These are phyloP conservation scores for Colletotrichum chlorophyti DNA, from an alignment of 2,329 filamentous ascomycete genomes.

Conservation along the genomic window DNA sequence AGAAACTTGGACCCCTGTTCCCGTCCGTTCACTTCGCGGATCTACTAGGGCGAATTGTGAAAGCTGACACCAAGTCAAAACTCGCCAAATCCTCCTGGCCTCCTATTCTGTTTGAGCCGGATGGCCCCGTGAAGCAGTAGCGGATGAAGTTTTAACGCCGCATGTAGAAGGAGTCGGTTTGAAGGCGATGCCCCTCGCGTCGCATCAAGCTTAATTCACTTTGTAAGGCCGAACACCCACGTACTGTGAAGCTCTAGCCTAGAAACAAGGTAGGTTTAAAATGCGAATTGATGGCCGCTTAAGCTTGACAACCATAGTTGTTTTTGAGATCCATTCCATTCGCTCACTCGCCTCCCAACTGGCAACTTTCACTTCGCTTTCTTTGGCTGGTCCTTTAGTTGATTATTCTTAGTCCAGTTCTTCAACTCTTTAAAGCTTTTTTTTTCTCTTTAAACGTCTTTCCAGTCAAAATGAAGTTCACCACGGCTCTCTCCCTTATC, in stretches of 20 bases:
- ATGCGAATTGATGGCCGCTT: not conserved
- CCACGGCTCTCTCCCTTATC: conserved; percentile 31
- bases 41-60: not conserved
- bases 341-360: conserved; percentile 5
- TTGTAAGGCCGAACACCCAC: not conserved
- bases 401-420: not conserved
- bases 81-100: conserved; percentile 6
- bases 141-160: conserved; percentile 5
- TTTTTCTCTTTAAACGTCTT: not conserved
- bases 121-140: not conserved
- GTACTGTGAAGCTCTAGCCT: not conserved
- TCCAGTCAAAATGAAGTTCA: conserved; percentile 31
- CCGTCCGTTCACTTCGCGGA: not conserved
- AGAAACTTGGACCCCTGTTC: not conserved
- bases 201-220: conserved; percentile 20
- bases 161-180: conserved; percentile 4
- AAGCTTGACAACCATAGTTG: not conserved
- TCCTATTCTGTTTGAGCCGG: conserved; percentile 21
- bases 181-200: conserved; percentile 4
- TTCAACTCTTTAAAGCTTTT: not conserved
- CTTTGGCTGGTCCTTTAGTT: conserved; percentile 16
- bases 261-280: not conserved
- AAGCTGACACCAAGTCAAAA: conserved; percentile 11
- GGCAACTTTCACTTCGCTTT: conserved; percentile 13
- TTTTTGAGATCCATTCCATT: conserved; percentile 5